These are phyloP conservation scores for Bassia scoparia DNA, from an alignment of 148 eudicot genomes.

Conservation along the genomic window DNA sequence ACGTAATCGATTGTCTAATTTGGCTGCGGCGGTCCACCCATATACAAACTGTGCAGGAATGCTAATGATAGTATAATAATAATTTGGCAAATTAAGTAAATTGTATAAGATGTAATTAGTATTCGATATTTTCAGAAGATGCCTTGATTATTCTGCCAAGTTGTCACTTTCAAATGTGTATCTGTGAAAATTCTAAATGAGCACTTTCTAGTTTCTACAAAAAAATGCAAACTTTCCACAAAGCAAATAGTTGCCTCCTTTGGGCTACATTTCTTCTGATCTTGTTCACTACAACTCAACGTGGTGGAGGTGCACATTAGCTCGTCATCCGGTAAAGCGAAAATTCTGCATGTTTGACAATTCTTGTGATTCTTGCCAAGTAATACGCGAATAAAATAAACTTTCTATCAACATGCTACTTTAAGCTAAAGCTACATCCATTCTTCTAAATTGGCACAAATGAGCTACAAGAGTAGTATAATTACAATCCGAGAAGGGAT, in stretches of 20 bases:
- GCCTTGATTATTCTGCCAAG: too few relatives aligned
- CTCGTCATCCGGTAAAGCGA: background rate
- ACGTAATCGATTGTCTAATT: too few relatives aligned
- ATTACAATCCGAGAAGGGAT: too few relatives aligned
- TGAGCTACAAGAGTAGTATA: too few relatives aligned
- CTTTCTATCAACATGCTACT: background rate
- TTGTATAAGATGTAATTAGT: too few relatives aligned
- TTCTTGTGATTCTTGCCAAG: background rate
- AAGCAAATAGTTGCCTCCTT: background rate
- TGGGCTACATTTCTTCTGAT: background rate
- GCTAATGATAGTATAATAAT: too few relatives aligned
- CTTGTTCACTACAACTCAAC: background rate
- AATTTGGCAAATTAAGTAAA: too few relatives aligned
- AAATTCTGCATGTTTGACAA: background rate
- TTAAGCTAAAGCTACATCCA: background rate
- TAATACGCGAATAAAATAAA: background rate
- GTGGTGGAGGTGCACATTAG: background rate
- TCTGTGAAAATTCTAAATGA: background rate
- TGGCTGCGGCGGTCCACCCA: too few relatives aligned
- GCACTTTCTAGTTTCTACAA: background rate
- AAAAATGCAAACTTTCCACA: slow-evolving; percentile 5
- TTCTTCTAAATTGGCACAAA: background rate
- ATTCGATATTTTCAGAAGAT: too few relatives aligned
- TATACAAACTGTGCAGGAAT: too few relatives aligned
- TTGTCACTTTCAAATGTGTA: too few relatives aligned